A percentile compares a stretch with the other conserved stretches of the same genome.
These are phyloP conservation scores for Myrica gale DNA, from an alignment of 306 rosid species.

Conservation along the genomic window DNA sequence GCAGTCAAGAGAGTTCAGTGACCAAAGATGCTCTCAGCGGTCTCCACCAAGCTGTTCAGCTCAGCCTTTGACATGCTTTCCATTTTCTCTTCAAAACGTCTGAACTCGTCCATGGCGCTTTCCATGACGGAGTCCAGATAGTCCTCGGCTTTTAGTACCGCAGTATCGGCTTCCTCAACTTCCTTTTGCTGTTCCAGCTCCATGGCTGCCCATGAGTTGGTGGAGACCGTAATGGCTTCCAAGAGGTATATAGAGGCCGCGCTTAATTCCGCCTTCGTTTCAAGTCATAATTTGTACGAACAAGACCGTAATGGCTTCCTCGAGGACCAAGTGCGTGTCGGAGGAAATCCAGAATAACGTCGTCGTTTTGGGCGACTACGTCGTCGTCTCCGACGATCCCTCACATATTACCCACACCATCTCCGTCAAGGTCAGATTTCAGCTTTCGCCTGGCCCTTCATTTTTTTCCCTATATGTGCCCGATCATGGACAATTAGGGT, in stretches of 20 bases:
- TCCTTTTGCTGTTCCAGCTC: conserved; percentile 63
- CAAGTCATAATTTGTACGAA: too few relatives aligned
- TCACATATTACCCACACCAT: conserved; percentile 45
- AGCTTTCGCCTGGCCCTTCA: neutral
- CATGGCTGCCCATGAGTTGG: conserved; percentile 83
- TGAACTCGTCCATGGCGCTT: conserved; percentile 86
- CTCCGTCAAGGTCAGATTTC: conserved; percentile 60
- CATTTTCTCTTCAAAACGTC: conserved; percentile 64
- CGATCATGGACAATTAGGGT: conserved; percentile 12
- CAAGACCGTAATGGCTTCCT: conserved; percentile 48
- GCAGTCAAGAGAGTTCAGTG: too few relatives aligned
- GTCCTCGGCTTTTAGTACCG: conserved; percentile 57
- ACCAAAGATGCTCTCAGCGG: conserved; percentile 62
- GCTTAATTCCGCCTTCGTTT: too few relatives aligned
- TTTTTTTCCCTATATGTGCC: conserved; percentile 9
- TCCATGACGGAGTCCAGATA: conserved; percentile 77
- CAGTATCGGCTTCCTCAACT: conserved; percentile 52
- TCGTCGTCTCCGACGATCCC: conserved; percentile 53
- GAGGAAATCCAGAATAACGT: conserved; percentile 94
- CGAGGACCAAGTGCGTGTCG: conserved; percentile 84
- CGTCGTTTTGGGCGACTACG: conserved; percentile 84
- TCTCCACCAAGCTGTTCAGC: conserved; percentile 40
- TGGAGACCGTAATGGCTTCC: too few relatives aligned
- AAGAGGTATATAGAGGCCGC: too few relatives aligned
- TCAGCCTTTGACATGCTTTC: conserved; percentile 52